Percentiles rank a stretch among this genome's conserved stretches.
These are phyloP conservation scores for Cyphellophora europaea DNA, from an alignment of 2,329 filamentous ascomycete species.

Conservation along the genomic window DNA sequence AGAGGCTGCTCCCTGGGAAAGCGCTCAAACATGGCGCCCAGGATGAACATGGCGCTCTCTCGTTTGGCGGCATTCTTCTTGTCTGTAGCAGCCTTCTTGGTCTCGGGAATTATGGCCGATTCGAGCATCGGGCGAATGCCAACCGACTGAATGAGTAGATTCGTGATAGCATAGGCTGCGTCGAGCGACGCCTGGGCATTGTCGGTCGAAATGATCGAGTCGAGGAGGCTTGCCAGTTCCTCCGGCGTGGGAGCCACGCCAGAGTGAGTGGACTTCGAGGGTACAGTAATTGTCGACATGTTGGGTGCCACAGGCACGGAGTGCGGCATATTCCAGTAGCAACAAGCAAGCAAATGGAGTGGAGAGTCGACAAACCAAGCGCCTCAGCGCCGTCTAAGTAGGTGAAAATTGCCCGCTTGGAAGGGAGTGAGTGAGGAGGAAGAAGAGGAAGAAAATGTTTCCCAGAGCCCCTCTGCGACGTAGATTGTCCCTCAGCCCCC, in stretches of 20 bases:
- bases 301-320: constrained; percentile 11
- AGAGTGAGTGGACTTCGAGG: constrained; percentile 33
- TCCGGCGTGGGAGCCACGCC: constrained; percentile 50
- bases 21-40: constrained; percentile 87
- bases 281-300: constrained; percentile 32
- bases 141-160: constrained; percentile 55
- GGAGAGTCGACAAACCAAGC: too few relatives aligned
- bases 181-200: constrained; percentile 62
- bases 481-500: too few relatives aligned
- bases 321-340: constrained; percentile 17
- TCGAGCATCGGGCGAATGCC: constrained; percentile 53
- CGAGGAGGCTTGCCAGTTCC: constrained; percentile 56
- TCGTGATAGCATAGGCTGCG: constrained; percentile 55
- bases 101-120: constrained; percentile 54
- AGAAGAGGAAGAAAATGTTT: too few relatives aligned
- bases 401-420: too few relatives aligned
- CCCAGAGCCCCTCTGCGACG: too few relatives aligned
- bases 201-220: constrained; percentile 59
- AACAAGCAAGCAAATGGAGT: too few relatives aligned
- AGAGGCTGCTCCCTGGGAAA: constrained; percentile 69
- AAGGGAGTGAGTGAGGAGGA: too few relatives aligned
- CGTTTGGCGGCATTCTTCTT: constrained; percentile 84
- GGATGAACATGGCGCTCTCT: constrained; percentile 88
- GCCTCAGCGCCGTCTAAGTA: too few relatives aligned
- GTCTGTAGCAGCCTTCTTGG: constrained; percentile 72